A percentile compares a stretch with the other conserved stretches of the same genome.
phyloP scores from a whole-genome alignment of 78 protist genomes.

The Pigoraptor vietnamica region DNA sequence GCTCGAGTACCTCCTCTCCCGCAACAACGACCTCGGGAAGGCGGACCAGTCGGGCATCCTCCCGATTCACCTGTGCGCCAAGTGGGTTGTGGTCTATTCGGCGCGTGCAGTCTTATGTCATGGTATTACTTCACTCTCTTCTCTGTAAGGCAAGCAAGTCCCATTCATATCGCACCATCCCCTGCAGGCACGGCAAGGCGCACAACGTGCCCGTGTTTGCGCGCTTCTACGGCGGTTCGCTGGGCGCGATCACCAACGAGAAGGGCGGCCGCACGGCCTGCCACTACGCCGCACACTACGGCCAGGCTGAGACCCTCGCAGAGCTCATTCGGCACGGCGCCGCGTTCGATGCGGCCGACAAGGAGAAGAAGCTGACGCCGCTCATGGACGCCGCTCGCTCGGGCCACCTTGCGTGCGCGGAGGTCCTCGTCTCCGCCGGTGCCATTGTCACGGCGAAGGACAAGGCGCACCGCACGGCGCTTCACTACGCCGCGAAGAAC shows the following conservation, averaged over 20 bases:
- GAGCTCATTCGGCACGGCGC: conserved; percentile 14
- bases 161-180: too few relatives aligned
- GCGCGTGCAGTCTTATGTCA: too few relatives aligned
- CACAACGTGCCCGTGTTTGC: background rate
- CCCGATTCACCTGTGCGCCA: background rate
- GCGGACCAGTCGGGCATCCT: background rate
- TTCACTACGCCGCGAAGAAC: conserved; percentile 26
- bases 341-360: background rate
- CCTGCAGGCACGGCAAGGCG: background rate
- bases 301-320: conserved; percentile 1
- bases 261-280: background rate
- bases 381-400: conserved; percentile 20
- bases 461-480: conserved; percentile 16
- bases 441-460: background rate
- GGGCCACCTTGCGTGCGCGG: conserved; percentile 33
- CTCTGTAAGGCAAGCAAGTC: too few relatives aligned
- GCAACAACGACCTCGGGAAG: background rate
- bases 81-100: background rate
- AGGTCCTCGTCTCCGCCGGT: conserved; percentile 4
- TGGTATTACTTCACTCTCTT: too few relatives aligned
- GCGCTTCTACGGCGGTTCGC: background rate
- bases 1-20: background rate
- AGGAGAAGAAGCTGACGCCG: conserved; percentile 8
- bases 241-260: background rate
- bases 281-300: background rate